Evolutionary conservation across 2,329 filamentous ascomycete species (phyloP).

Genomic region (Aspergillus latus): DNA sequence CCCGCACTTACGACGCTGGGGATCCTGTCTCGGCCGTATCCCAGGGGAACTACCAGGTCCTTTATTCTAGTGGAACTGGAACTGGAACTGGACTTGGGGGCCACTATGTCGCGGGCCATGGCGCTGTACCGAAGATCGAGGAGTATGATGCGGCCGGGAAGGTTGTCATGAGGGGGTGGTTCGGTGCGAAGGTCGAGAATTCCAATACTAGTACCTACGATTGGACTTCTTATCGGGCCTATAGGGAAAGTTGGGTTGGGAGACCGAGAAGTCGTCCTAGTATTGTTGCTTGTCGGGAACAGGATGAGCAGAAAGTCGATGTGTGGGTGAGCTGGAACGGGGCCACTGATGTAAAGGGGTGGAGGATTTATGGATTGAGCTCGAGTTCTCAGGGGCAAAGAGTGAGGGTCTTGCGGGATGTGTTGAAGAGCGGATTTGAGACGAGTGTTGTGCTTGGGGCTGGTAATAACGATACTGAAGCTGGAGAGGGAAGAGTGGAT

Average conservation of each 20-base stretch:
- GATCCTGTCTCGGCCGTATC: constrained; percentile 26
- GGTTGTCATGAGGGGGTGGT: constrained; percentile 33
- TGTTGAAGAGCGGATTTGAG: constrained; percentile 15
- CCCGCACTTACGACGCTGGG: constrained; percentile 22
- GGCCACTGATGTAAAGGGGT: constrained; percentile 2
- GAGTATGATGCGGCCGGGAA: constrained; percentile 31
- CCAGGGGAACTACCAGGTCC: constrained; percentile 28
- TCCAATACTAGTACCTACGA: neutral
- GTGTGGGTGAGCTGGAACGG: constrained; percentile 12
- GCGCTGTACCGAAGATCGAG: constrained; percentile 33
- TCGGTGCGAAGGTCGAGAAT: constrained; percentile 23
- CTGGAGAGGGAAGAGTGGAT: neutral
- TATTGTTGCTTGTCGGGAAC: neutral
- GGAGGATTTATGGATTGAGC: neutral
- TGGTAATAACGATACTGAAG: neutral
- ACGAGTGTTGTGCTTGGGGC: neutral
- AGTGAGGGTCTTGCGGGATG: neutral
- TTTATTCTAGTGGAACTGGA: constrained; percentile 14
- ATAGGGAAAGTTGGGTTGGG: constrained; percentile 25
- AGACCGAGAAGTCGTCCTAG: constrained; percentile 12
- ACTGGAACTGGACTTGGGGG: neutral
- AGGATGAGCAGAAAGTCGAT: neutral
- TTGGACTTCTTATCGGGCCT: constrained; percentile 31
- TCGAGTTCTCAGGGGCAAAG: neutral
- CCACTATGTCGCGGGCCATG: constrained; percentile 33